These are phyloP conservation scores for Persicaria maculosa DNA, from an alignment of 148 eudicot genomes.

Conservation along the genomic window DNA sequence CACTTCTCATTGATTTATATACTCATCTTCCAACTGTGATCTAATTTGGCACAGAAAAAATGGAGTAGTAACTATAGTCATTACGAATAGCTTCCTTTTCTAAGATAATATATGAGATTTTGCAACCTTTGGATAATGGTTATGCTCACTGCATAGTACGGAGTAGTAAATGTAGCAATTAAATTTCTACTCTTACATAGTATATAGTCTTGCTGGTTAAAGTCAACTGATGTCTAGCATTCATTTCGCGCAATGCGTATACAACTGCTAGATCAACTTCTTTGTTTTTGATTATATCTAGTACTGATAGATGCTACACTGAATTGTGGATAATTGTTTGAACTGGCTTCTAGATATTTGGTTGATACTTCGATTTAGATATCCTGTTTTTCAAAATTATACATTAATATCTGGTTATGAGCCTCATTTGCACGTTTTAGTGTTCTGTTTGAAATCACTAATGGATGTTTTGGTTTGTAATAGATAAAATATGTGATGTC, in stretches of 20 bases:
- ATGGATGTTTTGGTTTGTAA: constrained; percentile 1
- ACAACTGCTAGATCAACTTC: too few species aligned
- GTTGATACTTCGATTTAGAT: neutral
- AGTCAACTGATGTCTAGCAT: too few species aligned
- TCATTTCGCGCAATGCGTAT: too few species aligned
- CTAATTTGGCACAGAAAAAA: neutral
- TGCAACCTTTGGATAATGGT: neutral
- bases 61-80: neutral
- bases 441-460: neutral
- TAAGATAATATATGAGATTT: neutral
- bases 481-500: constrained; percentile 89
- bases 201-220: too few species aligned
- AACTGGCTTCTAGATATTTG: neutral
- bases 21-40: neutral
- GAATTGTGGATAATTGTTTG: too few species aligned
- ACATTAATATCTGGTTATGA: neutral
- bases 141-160: too few species aligned
- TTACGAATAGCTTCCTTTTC: neutral
- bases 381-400: neutral
- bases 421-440: neutral
- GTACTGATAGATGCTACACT: neutral
- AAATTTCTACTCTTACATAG: too few species aligned
- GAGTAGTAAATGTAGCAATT: too few species aligned
- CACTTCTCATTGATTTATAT: too few species aligned
- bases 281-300: too few species aligned